Conservation (phyloP, 805 yeast genomes). For the Monosporozyma servazzii region DNA sequence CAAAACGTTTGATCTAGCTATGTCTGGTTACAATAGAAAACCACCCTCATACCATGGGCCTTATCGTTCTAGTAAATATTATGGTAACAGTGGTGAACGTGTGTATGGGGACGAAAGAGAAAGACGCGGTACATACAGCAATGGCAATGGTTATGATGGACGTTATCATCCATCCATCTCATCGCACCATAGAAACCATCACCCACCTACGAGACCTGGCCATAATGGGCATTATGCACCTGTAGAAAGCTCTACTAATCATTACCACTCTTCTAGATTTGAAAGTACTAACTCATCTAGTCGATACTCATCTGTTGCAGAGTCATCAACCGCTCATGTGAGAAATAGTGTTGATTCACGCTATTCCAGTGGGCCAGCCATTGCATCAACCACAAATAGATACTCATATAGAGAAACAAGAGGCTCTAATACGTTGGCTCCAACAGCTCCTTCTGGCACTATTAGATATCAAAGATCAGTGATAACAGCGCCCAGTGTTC, state of each 20-base stretch:
- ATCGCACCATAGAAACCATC: background rate
- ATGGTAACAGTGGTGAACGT: background rate
- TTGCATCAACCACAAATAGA: background rate
- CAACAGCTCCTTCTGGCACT: background rate
- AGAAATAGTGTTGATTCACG: background rate
- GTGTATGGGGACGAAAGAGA: background rate
- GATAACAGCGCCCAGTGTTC: background rate
- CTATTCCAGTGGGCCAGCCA: background rate
- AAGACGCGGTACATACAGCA: background rate
- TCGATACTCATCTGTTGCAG: background rate
- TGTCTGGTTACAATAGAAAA: slow-evolving; percentile 9
- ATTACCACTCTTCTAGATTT: background rate
- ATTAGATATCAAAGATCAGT: background rate
- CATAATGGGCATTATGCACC: background rate
- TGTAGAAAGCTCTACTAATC: background rate
- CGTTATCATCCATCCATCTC: background rate
- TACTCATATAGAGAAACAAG: background rate
- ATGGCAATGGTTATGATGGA: background rate
- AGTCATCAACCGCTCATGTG: background rate
- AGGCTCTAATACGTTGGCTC: background rate
- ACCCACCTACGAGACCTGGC: background rate
- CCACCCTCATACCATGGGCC: background rate
- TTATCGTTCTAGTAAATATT: background rate
- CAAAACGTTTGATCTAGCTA: background rate
- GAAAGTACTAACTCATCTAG: background rate